Evolutionary conservation across 1,284 basidiomycete genomes (phyloP).

Genomic region (Ustilago crameri): DNA sequence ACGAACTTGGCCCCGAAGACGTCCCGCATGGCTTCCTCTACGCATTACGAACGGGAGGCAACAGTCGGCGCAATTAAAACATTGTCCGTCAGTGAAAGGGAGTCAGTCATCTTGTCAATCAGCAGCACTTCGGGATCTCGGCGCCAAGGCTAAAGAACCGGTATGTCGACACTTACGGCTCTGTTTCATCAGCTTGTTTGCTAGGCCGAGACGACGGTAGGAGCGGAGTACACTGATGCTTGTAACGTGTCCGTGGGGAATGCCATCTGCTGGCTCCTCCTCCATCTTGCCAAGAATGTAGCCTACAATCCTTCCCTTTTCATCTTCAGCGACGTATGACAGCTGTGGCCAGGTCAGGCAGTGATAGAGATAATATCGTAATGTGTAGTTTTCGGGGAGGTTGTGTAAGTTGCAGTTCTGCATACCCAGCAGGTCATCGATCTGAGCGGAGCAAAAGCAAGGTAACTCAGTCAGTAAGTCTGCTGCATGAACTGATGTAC

Average conservation of each 20-base stretch:
- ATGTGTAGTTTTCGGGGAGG: slow-evolving; percentile 67
- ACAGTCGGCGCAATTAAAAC: too few species aligned
- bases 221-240: slow-evolving; percentile 65
- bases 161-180: slow-evolving; percentile 56
- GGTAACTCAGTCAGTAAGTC: too few species aligned
- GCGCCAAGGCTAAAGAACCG: background rate
- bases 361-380: slow-evolving; percentile 78
- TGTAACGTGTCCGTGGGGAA: slow-evolving; percentile 68
- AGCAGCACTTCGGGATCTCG: background rate
- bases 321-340: slow-evolving; percentile 92
- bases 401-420: slow-evolving; percentile 68
- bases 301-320: slow-evolving; percentile 87
- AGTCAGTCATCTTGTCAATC: background rate
- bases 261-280: slow-evolving; percentile 65
- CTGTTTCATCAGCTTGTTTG: slow-evolving; percentile 67
- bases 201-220: slow-evolving; percentile 64
- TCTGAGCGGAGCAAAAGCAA: slow-evolving; percentile 22
- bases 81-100: background rate
- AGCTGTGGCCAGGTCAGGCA: slow-evolving; percentile 90
- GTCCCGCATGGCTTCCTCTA: slow-evolving; percentile 66
- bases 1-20: slow-evolving; percentile 65
- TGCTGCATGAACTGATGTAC: too few species aligned
- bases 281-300: slow-evolving; percentile 94
- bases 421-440: slow-evolving; percentile 65
- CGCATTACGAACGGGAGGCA: background rate